These are phyloP conservation scores for Erodium moschatum DNA, from an alignment of 441 rosid species.

Conservation along the genomic window DNA sequence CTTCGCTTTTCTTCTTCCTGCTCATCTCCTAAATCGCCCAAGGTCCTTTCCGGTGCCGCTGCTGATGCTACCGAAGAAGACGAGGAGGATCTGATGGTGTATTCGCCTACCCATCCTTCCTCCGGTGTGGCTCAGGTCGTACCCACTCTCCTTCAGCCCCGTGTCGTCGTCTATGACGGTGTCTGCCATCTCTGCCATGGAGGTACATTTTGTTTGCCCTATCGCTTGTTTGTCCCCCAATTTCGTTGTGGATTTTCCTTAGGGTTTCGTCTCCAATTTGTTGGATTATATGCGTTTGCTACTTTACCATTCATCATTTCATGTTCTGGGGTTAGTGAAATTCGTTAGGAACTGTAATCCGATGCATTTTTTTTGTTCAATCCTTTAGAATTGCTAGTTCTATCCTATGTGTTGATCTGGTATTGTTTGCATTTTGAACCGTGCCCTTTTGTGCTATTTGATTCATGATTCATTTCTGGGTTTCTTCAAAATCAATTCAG, in stretches of 20 bases:
- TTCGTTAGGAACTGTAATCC: background rate
- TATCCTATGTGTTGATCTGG: background rate
- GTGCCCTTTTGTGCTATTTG: background rate
- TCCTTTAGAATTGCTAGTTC: background rate
- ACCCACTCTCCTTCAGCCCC: conserved; percentile 64
- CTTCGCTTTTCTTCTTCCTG: conserved; percentile 21
- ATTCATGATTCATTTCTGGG: background rate
- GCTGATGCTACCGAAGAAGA: conserved; percentile 28
- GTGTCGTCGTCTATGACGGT: conserved; percentile 81
- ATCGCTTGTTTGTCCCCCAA: no score
- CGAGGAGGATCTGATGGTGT: conserved; percentile 26
- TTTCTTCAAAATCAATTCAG: background rate
- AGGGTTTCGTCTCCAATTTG: background rate
- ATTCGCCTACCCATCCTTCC: conserved; percentile 28
- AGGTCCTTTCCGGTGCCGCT: conserved; percentile 25
- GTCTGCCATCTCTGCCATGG: conserved; percentile 94
- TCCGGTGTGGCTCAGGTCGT: conserved; percentile 24
- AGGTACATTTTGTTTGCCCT: conserved; percentile 29
- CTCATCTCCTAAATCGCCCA: conserved; percentile 19
- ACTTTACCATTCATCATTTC: background rate
- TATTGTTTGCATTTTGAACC: background rate
- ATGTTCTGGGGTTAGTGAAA: background rate
- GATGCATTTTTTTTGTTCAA: background rate
- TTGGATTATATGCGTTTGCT: background rate
- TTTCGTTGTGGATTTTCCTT: background rate